Conservation (phyloP, 148 eudicot species). For the Chenopodium suecicum region DNA sequence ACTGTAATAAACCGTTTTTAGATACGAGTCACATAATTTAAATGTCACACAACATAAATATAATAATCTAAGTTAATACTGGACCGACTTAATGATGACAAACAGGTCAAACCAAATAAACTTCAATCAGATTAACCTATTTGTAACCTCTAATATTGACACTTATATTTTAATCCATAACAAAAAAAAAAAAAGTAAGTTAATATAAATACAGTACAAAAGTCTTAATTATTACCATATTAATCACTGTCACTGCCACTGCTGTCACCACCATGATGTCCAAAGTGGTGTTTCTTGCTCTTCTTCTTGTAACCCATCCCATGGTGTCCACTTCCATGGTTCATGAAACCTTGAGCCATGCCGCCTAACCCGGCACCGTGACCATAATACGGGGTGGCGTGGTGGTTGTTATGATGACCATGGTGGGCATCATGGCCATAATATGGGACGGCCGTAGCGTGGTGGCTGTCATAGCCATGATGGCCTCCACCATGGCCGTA, state of each 20-base stretch:
- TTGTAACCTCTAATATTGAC: too few relatives aligned
- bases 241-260: conserved; percentile 30
- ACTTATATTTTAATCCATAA: too few relatives aligned
- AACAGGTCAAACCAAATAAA: too few relatives aligned
- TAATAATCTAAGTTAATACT: too few relatives aligned
- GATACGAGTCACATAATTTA: too few relatives aligned
- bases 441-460: background rate
- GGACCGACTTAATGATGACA: too few relatives aligned
- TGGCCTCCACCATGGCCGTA: background rate
- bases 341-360: background rate
- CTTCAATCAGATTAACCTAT: too few relatives aligned
- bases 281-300: conserved; percentile 12
- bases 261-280: conserved; percentile 16
- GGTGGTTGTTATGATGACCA: conserved; percentile 1
- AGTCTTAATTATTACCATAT: background rate
- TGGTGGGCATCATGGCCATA: background rate
- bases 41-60: too few relatives aligned
- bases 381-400: background rate
- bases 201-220: background rate
- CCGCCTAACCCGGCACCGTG: background rate
- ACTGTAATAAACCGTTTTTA: too few relatives aligned
- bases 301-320: background rate
- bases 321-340: conserved; percentile 2
- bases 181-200: too few relatives aligned
- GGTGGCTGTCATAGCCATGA: background rate